Conservation (phyloP, 1,139 yeast species). For the Candida sp. region DNA sequence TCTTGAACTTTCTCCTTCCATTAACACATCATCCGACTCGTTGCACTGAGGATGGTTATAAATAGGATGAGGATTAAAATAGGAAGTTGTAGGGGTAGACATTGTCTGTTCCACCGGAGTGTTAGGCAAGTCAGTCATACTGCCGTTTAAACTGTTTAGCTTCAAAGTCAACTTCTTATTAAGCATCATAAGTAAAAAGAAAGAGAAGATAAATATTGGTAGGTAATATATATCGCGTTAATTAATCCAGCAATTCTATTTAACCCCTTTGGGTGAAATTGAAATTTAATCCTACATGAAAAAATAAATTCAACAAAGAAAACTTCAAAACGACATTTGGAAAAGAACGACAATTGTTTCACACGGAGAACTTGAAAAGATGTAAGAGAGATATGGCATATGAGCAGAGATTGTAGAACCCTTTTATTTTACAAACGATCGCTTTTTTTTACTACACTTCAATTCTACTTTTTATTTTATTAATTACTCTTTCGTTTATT, state of each 20-base stretch:
- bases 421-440: too few species aligned
- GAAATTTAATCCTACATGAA: neutral
- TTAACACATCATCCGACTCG: slow-evolving; percentile 43
- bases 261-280: neutral
- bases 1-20: slow-evolving; percentile 33
- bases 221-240: neutral
- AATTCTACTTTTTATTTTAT: too few species aligned
- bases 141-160: slow-evolving; percentile 28
- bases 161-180: slow-evolving; percentile 14
- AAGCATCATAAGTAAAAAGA: slow-evolving; percentile 17
- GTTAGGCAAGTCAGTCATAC: slow-evolving; percentile 32
- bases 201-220: neutral
- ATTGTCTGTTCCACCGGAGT: slow-evolving; percentile 47
- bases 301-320: too few species aligned
- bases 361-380: too few species aligned
- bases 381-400: too few species aligned
- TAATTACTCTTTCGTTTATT: neutral
- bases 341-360: too few species aligned
- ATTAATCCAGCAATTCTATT: neutral
- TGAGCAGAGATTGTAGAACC: too few species aligned
- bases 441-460: too few species aligned
- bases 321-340: too few species aligned
- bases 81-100: slow-evolving; percentile 38
- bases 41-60: slow-evolving; percentile 31
- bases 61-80: slow-evolving; percentile 11